These are phyloP conservation scores for Myriosclerotinia scirpicola DNA, from an alignment of 2,329 filamentous ascomycete species.

Conservation along the genomic window DNA sequence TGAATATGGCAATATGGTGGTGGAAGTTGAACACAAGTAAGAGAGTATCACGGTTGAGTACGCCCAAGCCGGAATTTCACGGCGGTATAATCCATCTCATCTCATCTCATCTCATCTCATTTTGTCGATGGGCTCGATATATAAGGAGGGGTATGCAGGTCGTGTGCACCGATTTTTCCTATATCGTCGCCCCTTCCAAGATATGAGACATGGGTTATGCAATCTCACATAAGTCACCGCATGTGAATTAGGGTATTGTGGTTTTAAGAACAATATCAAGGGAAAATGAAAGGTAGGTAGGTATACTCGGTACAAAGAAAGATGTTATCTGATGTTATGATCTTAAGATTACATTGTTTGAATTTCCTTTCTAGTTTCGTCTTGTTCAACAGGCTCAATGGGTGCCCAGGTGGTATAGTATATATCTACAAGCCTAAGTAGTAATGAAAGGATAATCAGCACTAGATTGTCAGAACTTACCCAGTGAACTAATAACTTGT, in stretches of 20 bases:
- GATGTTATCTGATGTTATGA: not conserved
- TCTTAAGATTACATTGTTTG: constrained; percentile 4
- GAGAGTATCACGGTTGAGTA: not conserved
- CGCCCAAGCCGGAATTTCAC: not conserved
- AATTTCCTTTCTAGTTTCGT: not conserved
- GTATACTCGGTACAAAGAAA: constrained; percentile 6
- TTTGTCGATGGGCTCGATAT: not conserved
- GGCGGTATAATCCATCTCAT: not conserved
- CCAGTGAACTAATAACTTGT: too few relatives aligned
- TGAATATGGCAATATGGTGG: too few relatives aligned
- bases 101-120: not conserved
- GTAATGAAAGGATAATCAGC: too few relatives aligned
- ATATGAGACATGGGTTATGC: constrained; percentile 11
- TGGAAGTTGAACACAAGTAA: not conserved
- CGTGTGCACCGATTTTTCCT: not conserved
- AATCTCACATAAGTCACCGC: not conserved
- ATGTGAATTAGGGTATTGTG: not conserved
- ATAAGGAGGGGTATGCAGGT: not conserved
- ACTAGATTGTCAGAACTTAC: too few relatives aligned
- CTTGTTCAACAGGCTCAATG: too few relatives aligned
- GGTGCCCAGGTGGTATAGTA: too few relatives aligned
- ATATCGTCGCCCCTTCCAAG: not conserved
- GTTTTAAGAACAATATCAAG: constrained; percentile 5
- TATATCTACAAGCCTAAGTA: too few relatives aligned
- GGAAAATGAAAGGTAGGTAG: not conserved